Evolutionary conservation across 352 stramenopile genomes (phyloP).

Genomic region (Phytophthora megakarya): DNA sequence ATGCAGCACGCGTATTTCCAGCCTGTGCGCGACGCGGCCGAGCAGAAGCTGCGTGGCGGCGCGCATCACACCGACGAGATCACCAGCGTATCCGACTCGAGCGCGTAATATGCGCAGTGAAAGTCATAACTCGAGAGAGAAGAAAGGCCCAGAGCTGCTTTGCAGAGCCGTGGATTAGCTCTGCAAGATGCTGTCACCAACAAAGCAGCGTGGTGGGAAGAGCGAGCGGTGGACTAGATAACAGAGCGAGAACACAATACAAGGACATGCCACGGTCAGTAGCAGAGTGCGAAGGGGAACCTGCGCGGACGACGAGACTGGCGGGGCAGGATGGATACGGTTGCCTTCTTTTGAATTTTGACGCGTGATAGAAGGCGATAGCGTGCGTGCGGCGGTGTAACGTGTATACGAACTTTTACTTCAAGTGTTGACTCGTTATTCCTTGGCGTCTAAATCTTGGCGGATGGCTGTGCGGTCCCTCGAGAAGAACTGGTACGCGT

Average conservation of each 20-base stretch:
- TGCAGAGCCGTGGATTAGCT: constrained; percentile 17
- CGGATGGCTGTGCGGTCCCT: constrained; percentile 39
- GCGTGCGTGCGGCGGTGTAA: constrained; percentile 41
- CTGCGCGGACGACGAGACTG: constrained; percentile 32
- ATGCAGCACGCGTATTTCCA: constrained; percentile 99
- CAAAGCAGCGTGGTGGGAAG: constrained; percentile 15
- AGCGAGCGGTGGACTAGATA: constrained; percentile 33
- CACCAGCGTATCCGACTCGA: constrained; percentile 78
- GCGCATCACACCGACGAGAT: constrained; percentile 68
- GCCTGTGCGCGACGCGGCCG: constrained; percentile 84
- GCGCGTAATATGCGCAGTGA: constrained; percentile 50
- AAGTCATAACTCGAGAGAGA: constrained; percentile 20
- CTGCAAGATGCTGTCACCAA: constrained; percentile 20
- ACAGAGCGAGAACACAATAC: constrained; percentile 43
- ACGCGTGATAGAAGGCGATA: constrained; percentile 35
- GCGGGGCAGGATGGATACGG: constrained; percentile 32
- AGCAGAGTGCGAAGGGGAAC: constrained; percentile 16
- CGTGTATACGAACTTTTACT: constrained; percentile 37
- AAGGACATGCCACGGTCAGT: constrained; percentile 33
- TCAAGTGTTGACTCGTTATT: constrained; percentile 28
- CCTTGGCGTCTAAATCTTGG: constrained; percentile 52
- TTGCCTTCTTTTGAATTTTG: constrained; percentile 44
- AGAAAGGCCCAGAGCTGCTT: constrained; percentile 16
- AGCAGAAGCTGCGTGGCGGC: constrained; percentile 67
- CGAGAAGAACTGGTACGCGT: constrained; percentile 66